A percentile compares a stretch with the other conserved stretches of the same genome.
These are phyloP conservation scores for Venturiaceae sp. DNA, from an alignment of 2,329 filamentous ascomycete species.

Conservation along the genomic window DNA sequence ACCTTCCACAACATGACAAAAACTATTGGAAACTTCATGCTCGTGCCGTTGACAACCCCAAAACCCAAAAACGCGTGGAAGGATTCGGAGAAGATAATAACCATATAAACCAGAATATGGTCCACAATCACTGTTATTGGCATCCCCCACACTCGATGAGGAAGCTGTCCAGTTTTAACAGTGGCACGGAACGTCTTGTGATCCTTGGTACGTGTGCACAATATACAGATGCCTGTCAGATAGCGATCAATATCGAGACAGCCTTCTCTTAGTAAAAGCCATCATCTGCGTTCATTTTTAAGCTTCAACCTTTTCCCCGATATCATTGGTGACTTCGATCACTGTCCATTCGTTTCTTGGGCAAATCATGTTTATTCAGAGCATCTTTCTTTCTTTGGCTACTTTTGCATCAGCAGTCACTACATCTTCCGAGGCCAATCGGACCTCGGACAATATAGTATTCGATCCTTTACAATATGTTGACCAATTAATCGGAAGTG, in stretches of 20 bases:
- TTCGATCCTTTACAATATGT: slow-evolving; percentile 22
- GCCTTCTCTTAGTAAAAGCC: background rate
- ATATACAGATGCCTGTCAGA: background rate
- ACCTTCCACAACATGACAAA: background rate
- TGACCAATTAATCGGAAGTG: slow-evolving; percentile 35
- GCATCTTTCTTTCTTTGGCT: background rate
- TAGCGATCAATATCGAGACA: background rate
- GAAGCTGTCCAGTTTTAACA: background rate
- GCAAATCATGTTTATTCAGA: background rate
- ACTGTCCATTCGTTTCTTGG: background rate
- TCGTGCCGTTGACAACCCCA: background rate
- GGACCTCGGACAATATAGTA: background rate
- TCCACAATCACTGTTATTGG: background rate
- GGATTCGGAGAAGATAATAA: background rate
- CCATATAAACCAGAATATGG: background rate
- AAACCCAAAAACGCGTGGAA: background rate
- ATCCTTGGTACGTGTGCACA: background rate
- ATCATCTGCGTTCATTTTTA: background rate
- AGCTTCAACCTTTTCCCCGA: too few relatives aligned
- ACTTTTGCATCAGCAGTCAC: background rate
- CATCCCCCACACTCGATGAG: background rate
- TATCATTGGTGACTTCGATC: background rate
- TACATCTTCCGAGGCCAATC: background rate
- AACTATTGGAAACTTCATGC: background rate
- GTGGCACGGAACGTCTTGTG: background rate